phyloP scores from a whole-genome alignment of 164 flowering plant genomes.

The Vitis rupestris region DNA sequence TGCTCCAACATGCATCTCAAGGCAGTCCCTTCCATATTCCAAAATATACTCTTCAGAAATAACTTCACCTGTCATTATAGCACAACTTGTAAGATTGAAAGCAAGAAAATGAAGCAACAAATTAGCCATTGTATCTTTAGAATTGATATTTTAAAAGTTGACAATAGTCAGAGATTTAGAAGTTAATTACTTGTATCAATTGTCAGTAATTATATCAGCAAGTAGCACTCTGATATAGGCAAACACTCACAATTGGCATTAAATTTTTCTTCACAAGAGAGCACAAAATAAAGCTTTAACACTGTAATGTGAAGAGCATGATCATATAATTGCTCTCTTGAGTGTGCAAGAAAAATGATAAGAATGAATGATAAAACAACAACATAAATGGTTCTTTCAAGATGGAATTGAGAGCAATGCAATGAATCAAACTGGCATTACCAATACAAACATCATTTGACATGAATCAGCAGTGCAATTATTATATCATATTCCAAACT shows the following conservation, averaged over 20 bases:
- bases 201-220: no score
- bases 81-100: not conserved
- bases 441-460: not conserved
- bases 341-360: not conserved
- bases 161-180: no score
- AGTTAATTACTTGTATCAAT: no score
- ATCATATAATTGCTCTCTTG: not conserved
- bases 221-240: no score
- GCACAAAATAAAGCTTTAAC: no score
- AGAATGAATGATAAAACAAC: not conserved
- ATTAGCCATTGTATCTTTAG: not conserved
- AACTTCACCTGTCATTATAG: conserved; percentile 62
- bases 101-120: not conserved
- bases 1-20: conserved; percentile 97
- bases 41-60: conserved; percentile 76
- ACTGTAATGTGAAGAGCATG: no score
- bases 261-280: no score
- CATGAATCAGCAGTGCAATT: not conserved
- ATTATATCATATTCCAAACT: not conserved
- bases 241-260: no score
- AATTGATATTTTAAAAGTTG: not conserved
- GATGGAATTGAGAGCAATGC: not conserved
- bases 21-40: conserved; percentile 94
- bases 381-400: not conserved
- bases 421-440: not conserved